Conservation (phyloP, 176 grass and related monocot species). For the Thalia dealbata region DNA sequence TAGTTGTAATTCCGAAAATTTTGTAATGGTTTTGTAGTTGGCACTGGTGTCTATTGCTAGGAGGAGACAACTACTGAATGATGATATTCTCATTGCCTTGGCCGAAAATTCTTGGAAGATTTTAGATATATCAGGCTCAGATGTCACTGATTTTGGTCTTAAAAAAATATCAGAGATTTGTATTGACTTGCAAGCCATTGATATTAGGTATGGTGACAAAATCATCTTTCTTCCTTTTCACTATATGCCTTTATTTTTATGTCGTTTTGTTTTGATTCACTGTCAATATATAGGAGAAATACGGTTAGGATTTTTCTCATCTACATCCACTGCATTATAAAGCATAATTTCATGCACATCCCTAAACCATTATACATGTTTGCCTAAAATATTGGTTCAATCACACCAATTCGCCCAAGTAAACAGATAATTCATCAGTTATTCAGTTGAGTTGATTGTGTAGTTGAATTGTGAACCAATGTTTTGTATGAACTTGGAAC, state of each 20-base stretch:
- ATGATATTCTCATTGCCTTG: constrained; percentile 58
- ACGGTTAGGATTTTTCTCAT: not conserved
- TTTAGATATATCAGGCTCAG: constrained; percentile 84
- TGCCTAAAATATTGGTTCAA: too few relatives aligned
- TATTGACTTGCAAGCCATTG: constrained; percentile 61
- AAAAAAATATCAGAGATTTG: constrained; percentile 46
- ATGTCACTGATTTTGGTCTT: constrained; percentile 64
- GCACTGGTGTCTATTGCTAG: constrained; percentile 72
- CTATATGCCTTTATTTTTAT: not conserved
- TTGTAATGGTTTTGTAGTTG: constrained; percentile 48
- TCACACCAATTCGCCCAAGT: too few relatives aligned
- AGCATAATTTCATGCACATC: too few relatives aligned
- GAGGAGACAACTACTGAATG: constrained; percentile 65
- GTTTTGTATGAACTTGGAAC: too few relatives aligned
- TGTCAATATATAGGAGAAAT: not conserved
- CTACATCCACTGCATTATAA: too few relatives aligned
- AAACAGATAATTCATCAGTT: too few relatives aligned
- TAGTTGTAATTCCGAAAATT: constrained; percentile 6
- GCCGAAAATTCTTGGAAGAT: constrained; percentile 75
- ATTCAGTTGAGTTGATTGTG: too few relatives aligned
- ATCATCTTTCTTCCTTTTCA: not conserved
- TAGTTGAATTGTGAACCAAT: too few relatives aligned
- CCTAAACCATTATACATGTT: too few relatives aligned
- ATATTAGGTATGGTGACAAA: constrained; percentile 57
- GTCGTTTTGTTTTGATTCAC: not conserved